A percentile compares a stretch with the other conserved stretches of the same genome.
Conservation (phyloP, 192 early-diverging fungal species). For the Mortierella antarctica region DNA sequence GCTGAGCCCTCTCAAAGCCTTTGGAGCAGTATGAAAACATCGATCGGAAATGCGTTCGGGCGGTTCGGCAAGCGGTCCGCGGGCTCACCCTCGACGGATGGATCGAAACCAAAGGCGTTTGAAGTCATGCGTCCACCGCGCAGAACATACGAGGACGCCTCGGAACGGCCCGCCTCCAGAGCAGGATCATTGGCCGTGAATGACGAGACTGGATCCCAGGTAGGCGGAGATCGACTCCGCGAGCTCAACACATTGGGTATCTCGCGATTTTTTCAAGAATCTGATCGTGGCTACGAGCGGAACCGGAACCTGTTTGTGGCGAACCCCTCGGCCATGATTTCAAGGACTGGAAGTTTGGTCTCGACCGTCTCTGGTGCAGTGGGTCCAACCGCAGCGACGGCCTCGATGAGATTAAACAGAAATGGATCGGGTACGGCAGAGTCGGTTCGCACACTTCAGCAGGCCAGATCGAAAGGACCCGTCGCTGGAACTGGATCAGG, state of each 20-base stretch:
- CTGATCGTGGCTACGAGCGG: conserved; percentile 40
- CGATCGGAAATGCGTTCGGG: conserved; percentile 12
- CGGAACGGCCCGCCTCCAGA: conserved; percentile 1
- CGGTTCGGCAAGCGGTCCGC: conserved; percentile 4
- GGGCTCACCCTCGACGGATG: conserved; percentile 8
- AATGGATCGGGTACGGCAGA: conserved; percentile 26
- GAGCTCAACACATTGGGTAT: conserved; percentile 36
- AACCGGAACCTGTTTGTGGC: conserved; percentile 46
- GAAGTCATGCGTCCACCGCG: conserved; percentile 47
- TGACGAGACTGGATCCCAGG: conserved; percentile 38
- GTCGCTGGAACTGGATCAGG: conserved; percentile 10
- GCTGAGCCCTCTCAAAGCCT: conserved; percentile 5
- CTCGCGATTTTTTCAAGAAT: conserved; percentile 34
- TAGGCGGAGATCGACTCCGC: conserved; percentile 34
- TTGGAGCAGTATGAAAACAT: conserved; percentile 22
- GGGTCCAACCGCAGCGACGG: background rate
- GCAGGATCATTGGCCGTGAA: background rate
- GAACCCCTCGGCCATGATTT: conserved; percentile 46
- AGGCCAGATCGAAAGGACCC: conserved; percentile 13
- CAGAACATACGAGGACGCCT: background rate
- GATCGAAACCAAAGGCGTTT: conserved; percentile 47
- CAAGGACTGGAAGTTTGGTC: conserved; percentile 39
- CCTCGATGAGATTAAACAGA: conserved; percentile 5
- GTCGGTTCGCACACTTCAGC: conserved; percentile 10
- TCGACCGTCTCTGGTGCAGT: conserved; percentile 32